Percentiles rank a stretch among this genome's conserved stretches.
phyloP scores from a whole-genome alignment of 1,284 basidiomycete genomes.

The Pulchroboletus neoregius region DNA sequence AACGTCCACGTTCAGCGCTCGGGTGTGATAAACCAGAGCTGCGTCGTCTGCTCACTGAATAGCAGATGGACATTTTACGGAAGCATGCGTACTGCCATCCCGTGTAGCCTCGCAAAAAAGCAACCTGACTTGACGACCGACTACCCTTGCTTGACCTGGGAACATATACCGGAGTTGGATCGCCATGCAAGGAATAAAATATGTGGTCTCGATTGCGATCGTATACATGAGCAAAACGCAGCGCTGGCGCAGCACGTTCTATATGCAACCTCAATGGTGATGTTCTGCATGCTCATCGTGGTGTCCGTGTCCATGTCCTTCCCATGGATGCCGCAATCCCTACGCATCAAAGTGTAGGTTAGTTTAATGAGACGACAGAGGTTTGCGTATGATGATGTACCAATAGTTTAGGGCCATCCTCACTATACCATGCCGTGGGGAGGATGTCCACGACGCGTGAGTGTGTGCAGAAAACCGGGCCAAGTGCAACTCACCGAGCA shows the following conservation, averaged over 20 bases:
- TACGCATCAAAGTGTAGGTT: slow-evolving; percentile 11
- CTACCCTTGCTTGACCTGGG: not conserved
- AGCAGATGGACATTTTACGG: not conserved
- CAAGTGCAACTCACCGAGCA: slow-evolving; percentile 60
- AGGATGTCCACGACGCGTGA: slow-evolving; percentile 6
- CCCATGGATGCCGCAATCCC: slow-evolving; percentile 57
- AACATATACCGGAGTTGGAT: not conserved
- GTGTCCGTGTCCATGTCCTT: slow-evolving; percentile 48
- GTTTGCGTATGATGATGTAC: slow-evolving; percentile 36
- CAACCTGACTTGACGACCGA: too few species aligned
- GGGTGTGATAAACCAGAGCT: not conserved
- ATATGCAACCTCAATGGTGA: slow-evolving; percentile 25
- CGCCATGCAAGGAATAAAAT: not conserved
- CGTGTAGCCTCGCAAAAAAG: not conserved
- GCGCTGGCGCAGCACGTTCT: slow-evolving; percentile 14
- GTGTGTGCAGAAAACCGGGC: slow-evolving; percentile 1
- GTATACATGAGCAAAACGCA: slow-evolving; percentile 14
- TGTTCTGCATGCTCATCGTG: slow-evolving; percentile 30
- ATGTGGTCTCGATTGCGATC: not conserved
- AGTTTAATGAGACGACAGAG: not conserved
- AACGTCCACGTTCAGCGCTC: not conserved
- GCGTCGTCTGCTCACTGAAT: not conserved
- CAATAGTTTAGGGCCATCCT: slow-evolving; percentile 72
- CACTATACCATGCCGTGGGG: slow-evolving; percentile 36
- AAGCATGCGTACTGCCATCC: not conserved